phyloP scores from a whole-genome alignment of 176 grass and related monocot species.

The Rhynchospora pubera region DNA sequence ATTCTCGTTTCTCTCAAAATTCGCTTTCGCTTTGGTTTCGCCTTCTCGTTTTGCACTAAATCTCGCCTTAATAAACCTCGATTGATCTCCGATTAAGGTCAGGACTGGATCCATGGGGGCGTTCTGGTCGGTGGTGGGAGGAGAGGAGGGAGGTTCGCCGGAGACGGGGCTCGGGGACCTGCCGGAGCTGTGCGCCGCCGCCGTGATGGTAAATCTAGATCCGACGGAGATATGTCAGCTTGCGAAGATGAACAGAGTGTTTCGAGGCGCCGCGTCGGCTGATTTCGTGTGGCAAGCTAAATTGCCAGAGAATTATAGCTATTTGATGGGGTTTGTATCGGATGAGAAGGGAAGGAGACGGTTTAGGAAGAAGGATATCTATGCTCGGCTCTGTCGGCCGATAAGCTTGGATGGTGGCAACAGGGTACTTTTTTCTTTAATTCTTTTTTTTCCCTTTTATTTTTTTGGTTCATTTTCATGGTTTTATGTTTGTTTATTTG shows the following conservation, averaged over 20 bases:
- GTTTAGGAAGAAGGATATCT: conserved; percentile 70
- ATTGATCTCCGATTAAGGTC: conserved; percentile 11
- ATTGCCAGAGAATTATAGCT: conserved; percentile 67
- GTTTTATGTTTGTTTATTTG: neutral
- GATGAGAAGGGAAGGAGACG: conserved; percentile 17
- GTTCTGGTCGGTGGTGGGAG: conserved; percentile 50
- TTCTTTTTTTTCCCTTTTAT: neutral
- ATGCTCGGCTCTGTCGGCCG: conserved; percentile 54
- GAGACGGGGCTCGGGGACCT: conserved; percentile 60
- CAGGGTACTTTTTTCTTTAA: conserved; percentile 45
- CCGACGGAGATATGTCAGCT: conserved; percentile 71
- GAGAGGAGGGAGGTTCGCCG: conserved; percentile 10
- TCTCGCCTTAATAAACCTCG: neutral
- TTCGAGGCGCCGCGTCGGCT: conserved; percentile 58
- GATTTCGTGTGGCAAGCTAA: conserved; percentile 92
- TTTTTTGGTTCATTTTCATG: neutral
- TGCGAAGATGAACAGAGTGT: conserved; percentile 57
- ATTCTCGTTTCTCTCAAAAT: neutral
- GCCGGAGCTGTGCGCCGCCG: conserved; percentile 71
- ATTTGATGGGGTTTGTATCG: conserved; percentile 52
- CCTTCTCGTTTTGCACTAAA: neutral
- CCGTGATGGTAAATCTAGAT: conserved; percentile 59
- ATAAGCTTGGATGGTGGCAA: conserved; percentile 47
- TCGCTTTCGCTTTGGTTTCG: neutral
- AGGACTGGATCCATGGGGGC: conserved; percentile 47